phyloP scores from a whole-genome alignment of 2,329 filamentous ascomycete genomes.

The Dichotomopilus funicola region DNA sequence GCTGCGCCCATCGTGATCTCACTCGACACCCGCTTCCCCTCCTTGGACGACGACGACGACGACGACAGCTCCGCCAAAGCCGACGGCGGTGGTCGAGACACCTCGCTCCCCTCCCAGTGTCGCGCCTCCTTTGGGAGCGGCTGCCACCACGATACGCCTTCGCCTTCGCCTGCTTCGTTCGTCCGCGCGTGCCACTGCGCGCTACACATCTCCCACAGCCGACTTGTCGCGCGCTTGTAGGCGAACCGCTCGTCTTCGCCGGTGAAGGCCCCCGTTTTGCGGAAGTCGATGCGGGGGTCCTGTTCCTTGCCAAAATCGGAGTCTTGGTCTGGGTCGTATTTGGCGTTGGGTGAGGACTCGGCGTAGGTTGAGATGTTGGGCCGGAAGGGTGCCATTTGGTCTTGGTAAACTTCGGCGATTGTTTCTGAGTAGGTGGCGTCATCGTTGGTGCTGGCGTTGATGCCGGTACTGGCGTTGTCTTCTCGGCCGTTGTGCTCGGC shows the following conservation, averaged over 20 bases:
- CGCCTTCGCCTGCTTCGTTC: conserved; percentile 29
- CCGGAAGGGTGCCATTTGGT: conserved; percentile 67
- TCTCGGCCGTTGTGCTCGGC: too few relatives aligned
- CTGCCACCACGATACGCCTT: conserved; percentile 51
- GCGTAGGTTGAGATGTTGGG: conserved; percentile 67
- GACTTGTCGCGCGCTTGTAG: conserved; percentile 67
- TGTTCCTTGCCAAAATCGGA: conserved; percentile 44
- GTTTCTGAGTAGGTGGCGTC: conserved; percentile 40
- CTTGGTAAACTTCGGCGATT: conserved; percentile 63
- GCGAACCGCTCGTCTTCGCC: conserved; percentile 79
- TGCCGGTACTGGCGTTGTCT: too few relatives aligned
- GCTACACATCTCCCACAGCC: conserved; percentile 79
- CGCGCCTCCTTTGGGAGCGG: conserved; percentile 58
- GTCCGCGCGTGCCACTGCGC: conserved; percentile 61
- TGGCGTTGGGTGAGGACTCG: conserved; percentile 34
- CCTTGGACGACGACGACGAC: conserved; percentile 15
- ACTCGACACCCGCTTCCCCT: conserved; percentile 14
- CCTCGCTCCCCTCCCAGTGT: conserved; percentile 28
- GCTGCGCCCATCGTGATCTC: conserved; percentile 37
- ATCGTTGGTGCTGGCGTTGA: conserved; percentile 13
- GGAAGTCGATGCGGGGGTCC: conserved; percentile 53
- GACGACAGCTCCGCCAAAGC: background rate
- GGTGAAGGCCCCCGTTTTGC: conserved; percentile 58
- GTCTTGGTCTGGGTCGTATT: conserved; percentile 52
- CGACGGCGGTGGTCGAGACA: conserved; percentile 19